phyloP scores from a whole-genome alignment of 1,139 yeast species.

The Hyphopichia burtonii region DNA sequence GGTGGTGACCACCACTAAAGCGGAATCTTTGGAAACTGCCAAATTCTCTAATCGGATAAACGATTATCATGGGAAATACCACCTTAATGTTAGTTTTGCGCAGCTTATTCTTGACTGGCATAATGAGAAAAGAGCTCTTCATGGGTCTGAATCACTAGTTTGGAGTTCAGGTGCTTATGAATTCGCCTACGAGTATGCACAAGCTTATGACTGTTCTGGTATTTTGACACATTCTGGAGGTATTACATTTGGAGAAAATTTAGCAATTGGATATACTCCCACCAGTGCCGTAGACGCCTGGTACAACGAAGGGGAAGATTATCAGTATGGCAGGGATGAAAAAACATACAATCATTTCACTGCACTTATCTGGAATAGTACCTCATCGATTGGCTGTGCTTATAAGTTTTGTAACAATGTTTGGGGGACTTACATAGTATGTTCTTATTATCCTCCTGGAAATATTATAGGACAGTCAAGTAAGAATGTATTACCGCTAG shows the following conservation, averaged over 20 bases:
- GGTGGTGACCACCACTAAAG: not conserved
- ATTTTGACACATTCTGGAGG: conserved; percentile 35
- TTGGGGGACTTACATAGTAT: conserved; percentile 57
- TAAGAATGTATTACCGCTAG: conserved; percentile 26
- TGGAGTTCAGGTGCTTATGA: conserved; percentile 33
- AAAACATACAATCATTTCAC: conserved; percentile 39
- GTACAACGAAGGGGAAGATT: conserved; percentile 34
- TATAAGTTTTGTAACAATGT: conserved; percentile 37
- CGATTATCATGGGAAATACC: conserved; percentile 8
- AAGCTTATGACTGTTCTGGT: conserved; percentile 34
- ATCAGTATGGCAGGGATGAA: conserved; percentile 23
- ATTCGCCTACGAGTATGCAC: conserved; percentile 31
- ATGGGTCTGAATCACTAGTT: conserved; percentile 24
- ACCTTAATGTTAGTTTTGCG: conserved; percentile 23
- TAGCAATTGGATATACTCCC: conserved; percentile 36
- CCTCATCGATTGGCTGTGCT: conserved; percentile 40
- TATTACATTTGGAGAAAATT: conserved; percentile 34
- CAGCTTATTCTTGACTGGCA: conserved; percentile 24
- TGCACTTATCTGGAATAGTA: conserved; percentile 38
- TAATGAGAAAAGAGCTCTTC: conserved; percentile 28
- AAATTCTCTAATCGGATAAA: no score
- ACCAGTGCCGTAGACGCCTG: conserved; percentile 33
- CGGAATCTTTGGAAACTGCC: not conserved
- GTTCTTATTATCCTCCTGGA: conserved; percentile 64
- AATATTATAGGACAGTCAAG: conserved; percentile 44